Evolutionary conservation across 352 stramenopile species (phyloP), one percentile per base, ranked within the genome.

Genomic region (Lagenidium sp.): DNA sequence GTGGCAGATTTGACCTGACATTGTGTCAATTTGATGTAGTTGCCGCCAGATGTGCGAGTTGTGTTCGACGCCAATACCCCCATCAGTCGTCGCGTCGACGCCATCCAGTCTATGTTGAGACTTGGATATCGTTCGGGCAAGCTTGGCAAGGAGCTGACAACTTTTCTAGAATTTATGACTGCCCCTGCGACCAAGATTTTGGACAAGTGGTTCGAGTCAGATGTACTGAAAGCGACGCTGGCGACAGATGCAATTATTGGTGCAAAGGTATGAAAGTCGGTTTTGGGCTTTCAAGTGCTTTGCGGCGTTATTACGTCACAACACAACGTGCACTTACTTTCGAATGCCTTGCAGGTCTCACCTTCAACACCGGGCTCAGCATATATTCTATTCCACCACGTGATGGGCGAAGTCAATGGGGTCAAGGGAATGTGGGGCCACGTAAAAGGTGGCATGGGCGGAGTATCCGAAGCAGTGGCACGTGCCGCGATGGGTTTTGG

Each of bases 161-260:
- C 75, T 10, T 92, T 94, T 40, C 57, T 89, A 10, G 84, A 96
- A 53, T 86, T 95, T 41, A 94, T 96, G 71, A 85, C 77, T 3
- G 82, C 76, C 1, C 85, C 85, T 0, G 85, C 85, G 11, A 68
- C 68, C 6, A 89, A 93, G 41, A 91, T 95, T 8, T 44, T 96
- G 21, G 78, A 96, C 47, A 83, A 78, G 18, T 96, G 85, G 82
- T 96, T 96, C 36, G 85, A 96, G 23, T 91, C 70, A 0, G 81
- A 96, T 13, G 63, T 95, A 12, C 48, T 96, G 10, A 96, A 96
- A 44, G 78, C 86, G 2, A 96, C 85, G 3, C 64, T 96, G 4
- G 86, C 85, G n/a, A 96, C 85, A 1, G 85, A 96, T 47, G 85
- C 86, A 11, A 91, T 95, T 47, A 96, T 96, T 41, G 85, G 85